Evolutionary conservation across 73 alveolate species (phyloP), one percentile per base, ranked within the genome.

Genomic region (Blepharisma stoltei): DNA sequence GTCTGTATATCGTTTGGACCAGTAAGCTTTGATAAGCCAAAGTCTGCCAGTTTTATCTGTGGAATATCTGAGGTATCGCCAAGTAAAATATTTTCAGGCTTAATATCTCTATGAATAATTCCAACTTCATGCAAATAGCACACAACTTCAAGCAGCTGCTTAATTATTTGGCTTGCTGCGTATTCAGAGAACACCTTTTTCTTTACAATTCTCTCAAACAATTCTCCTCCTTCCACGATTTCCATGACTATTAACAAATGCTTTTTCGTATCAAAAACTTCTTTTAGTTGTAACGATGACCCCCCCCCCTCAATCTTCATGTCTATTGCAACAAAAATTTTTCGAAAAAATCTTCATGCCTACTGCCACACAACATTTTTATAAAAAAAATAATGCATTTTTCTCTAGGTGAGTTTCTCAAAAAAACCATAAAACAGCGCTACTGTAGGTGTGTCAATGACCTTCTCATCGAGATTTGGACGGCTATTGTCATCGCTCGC

Each of bases 41-140:
- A 90, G 76, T 90, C 97, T 52, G 93, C 78, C 55, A 91, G 32
- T 60, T 91, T 87, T 8, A 89, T 82, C 46, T 86, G 86, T 18
- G 88, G 81, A 7, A 81, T 76, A 23, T 66, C 85, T 38, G 93
- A 54, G 45, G 83, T 55, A 41, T 78, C 83, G n/a, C 88, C 88
- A 66, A 92, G 86, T 78, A 92, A 81, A 76, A 92, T 88, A 37
- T 87, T 87, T 82, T 90, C 97, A 20, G 96, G 93, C 78, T 89
- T 89, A 53, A 89, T 55, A 82, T 89, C 96, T 54, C 96, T 49
- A 78, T 89, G 96, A 6, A 81, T 68, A 50, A 90, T 88, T 45
- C 96, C 96, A 41, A 81, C 50, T 38, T 46, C 47, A 71, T 89
- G 96, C 6, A 84, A 65, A 73, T 89, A 89, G 27, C 80, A 49